Conservation (phyloP, 129 eudicot species). For the Glebionis coronaria region DNA sequence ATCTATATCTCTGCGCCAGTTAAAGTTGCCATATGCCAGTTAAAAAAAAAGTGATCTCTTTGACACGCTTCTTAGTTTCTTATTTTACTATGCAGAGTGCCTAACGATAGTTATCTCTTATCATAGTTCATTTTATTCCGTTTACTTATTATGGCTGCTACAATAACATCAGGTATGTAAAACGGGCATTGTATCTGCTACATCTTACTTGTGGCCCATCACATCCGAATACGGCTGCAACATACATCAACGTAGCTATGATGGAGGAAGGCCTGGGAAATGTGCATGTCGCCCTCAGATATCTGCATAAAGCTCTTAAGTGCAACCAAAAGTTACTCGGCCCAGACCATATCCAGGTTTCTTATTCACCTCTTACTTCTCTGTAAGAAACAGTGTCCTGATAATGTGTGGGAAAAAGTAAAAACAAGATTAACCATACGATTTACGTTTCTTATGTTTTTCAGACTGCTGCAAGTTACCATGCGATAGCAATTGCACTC, state of each 20-base stretch:
- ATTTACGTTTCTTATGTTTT: slow-evolving; percentile 22
- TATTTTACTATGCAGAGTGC: neutral
- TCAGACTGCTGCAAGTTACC: slow-evolving; percentile 99
- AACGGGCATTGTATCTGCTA: slow-evolving; percentile 85
- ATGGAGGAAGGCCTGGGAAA: slow-evolving; percentile 99
- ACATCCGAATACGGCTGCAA: slow-evolving; percentile 99
- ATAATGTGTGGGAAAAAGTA: slow-evolving; percentile 16
- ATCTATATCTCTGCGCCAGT: no score
- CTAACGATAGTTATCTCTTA: neutral
- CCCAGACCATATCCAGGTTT: slow-evolving; percentile 98
- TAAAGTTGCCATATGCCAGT: no score
- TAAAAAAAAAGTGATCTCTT: no score
- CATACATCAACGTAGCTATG: slow-evolving; percentile 99
- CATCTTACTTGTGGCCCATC: slow-evolving; percentile 99
- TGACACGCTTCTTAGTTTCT: no score
- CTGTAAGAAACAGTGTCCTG: neutral
- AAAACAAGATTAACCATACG: slow-evolving; percentile 8
- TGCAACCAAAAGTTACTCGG: slow-evolving; percentile 97
- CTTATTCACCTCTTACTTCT: slow-evolving; percentile 7
- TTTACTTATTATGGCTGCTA: slow-evolving; percentile 1
- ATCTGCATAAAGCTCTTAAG: slow-evolving; percentile 96
- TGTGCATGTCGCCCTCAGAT: slow-evolving; percentile 98
- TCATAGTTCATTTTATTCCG: neutral
- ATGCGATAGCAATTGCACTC: slow-evolving; percentile 99
- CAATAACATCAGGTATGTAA: slow-evolving; percentile 64